Evolutionary conservation across 495 filamentous ascomycete genomes (phyloP), one percentile per base, ranked within the genome.

Genomic region (Penicillium canariense): DNA sequence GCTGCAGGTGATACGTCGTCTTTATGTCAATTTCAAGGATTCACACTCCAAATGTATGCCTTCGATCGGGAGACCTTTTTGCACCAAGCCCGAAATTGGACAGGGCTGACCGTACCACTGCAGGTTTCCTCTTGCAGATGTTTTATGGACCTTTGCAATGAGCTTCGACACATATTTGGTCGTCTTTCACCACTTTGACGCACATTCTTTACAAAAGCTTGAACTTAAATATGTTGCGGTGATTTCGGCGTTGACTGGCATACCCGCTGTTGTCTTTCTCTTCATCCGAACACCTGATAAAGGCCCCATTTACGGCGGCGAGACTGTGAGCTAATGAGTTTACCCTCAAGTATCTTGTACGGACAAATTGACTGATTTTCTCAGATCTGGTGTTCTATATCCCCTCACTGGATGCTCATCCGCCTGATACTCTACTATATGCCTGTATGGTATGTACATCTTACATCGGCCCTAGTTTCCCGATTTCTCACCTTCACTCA

Each of bases 121-220:
- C 39, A 79, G 77, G 72, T 78, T 78, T 50, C 72, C 74, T 1
- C 52, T 76, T 2, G 72, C 77, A n/a, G 77, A 79, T 62, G 77
- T 78, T 2, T 39, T 74, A 1, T 79, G 75, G 75, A 77, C 75
- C n/a, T 62, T 78, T 0, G 70, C 68, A 23, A 79, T 77, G 74
- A 73, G 75, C 4, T 46, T 69, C 36, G 68, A 79, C 40, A 74
- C 76, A 18, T 74, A 68, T 43, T 63, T 78, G 7, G 74, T 76
- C n/a, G 73, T 79, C 32, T 75, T 74, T 44, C 61, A 67, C 26
- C 69, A 61, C 31, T 77, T 70, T 46, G 75, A 78, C 23, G 56
- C 70, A 14, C 64, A 67, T 50, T 56, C 58, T 15, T 49, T 80
- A 28, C 64, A 64, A 23, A 68, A 59, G 39, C 67, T 78, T 7